Conservation (phyloP, 2,329 filamentous ascomycete genomes). For the Colletotrichum orchidophilum region DNA sequence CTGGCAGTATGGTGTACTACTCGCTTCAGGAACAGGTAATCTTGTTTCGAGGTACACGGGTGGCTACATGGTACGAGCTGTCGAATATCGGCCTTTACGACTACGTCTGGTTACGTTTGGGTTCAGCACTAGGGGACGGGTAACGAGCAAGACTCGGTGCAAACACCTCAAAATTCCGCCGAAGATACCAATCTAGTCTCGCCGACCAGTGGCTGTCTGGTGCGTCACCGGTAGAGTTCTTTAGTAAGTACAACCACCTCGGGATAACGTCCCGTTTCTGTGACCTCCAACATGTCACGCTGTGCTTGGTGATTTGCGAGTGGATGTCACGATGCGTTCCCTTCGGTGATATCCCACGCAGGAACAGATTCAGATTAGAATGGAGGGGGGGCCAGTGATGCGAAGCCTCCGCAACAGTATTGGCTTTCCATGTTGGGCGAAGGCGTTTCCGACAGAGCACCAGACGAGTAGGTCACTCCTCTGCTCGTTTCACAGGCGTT, state of each 20-base stretch:
- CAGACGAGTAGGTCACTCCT: neutral
- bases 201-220: neutral
- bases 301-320: constrained; percentile 10
- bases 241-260: constrained; percentile 10
- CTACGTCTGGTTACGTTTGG: neutral
- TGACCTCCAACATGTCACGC: constrained; percentile 6
- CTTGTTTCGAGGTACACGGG: constrained; percentile 23
- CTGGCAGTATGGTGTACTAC: constrained; percentile 4
- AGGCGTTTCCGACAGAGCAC: neutral
- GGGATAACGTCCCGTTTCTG: neutral
- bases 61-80: constrained; percentile 1
- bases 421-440: neutral
- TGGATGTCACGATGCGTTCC: constrained; percentile 1
- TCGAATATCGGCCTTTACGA: neutral
- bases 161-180: neutral
- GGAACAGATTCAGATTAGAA: neutral
- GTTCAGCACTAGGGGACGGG: neutral
- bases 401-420: neutral
- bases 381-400: neutral
- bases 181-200: neutral
- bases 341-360: neutral
- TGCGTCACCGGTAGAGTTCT: neutral
- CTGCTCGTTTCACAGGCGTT: neutral
- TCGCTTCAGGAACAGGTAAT: constrained; percentile 25
- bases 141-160: neutral